These are phyloP conservation scores for Gloeostereum incarnatum DNA, from an alignment of 768 basidiomycete genomes.

Conservation along the genomic window DNA sequence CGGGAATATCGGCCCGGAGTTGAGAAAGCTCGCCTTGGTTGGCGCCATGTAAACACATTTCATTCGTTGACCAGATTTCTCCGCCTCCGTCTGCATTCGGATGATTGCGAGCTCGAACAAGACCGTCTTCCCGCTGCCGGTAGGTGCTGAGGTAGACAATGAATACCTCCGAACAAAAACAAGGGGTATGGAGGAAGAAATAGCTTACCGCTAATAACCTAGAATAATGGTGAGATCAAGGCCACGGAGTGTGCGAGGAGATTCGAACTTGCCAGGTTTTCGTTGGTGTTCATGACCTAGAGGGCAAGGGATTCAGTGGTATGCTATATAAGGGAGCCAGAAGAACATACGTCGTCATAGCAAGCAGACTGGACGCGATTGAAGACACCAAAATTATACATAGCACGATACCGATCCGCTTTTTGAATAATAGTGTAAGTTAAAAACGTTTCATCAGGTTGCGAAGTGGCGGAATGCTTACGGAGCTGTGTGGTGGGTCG, in stretches of 20 bases:
- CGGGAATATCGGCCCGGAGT: neutral
- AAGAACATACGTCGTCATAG: slow-evolving; percentile 54
- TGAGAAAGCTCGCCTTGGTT: slow-evolving; percentile 68
- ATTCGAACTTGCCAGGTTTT: slow-evolving; percentile 49
- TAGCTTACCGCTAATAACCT: slow-evolving; percentile 66
- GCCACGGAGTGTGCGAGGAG: neutral
- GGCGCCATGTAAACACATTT: slow-evolving; percentile 93
- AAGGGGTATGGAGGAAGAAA: slow-evolving; percentile 5
- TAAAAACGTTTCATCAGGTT: no score
- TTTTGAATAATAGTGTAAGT: no score
- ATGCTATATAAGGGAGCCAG: neutral
- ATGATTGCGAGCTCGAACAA: slow-evolving; percentile 90
- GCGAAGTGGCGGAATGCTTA: no score
- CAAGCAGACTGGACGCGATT: slow-evolving; percentile 87
- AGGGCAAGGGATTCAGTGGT: neutral
- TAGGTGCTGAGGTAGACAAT: slow-evolving; percentile 55
- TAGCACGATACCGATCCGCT: slow-evolving; percentile 75
- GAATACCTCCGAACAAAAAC: slow-evolving; percentile 1
- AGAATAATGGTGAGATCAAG: slow-evolving; percentile 6
- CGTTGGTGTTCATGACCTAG: slow-evolving; percentile 48
- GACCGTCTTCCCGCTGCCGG: slow-evolving; percentile 93
- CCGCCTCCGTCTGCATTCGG: slow-evolving; percentile 45
- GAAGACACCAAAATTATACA: slow-evolving; percentile 88
- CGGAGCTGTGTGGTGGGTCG: no score
- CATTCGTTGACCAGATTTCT: slow-evolving; percentile 19